These are phyloP conservation scores for Haberlea rhodopensis DNA, from an alignment of 257 asterid genomes.

Conservation along the genomic window DNA sequence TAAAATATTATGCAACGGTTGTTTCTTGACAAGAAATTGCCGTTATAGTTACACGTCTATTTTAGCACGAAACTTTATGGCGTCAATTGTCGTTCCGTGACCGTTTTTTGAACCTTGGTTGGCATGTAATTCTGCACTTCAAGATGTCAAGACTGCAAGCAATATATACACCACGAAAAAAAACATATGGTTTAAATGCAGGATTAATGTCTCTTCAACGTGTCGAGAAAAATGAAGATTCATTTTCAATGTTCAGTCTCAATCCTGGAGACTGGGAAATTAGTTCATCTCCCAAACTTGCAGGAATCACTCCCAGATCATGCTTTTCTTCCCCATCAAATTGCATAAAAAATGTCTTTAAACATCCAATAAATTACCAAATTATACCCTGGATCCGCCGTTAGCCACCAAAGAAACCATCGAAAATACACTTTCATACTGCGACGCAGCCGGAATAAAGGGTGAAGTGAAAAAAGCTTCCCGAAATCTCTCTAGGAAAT, in stretches of 20 bases:
- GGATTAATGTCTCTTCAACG: background rate
- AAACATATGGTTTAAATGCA: conserved; percentile 1
- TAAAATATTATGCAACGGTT: no score
- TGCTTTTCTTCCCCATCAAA: conserved; percentile 40
- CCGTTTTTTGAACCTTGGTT: no score
- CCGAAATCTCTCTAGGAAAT: no score
- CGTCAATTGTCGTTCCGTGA: no score
- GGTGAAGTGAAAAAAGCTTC: no score
- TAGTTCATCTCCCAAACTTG: conserved; percentile 33
- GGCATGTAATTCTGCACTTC: conserved; percentile 2
- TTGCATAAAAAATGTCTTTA: conserved; percentile 28
- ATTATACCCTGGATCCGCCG: conserved; percentile 38
- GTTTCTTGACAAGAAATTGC: no score
- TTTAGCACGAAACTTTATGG: no score
- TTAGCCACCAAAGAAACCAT: no score
- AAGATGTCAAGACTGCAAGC: background rate
- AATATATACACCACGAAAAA: background rate
- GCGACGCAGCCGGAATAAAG: no score
- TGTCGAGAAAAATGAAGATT: conserved; percentile 14
- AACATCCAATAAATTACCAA: background rate
- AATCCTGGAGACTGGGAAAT: conserved; percentile 26
- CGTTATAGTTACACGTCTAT: no score
- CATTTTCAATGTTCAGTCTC: conserved; percentile 39
- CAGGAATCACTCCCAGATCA: conserved; percentile 31
- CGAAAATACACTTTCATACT: no score